Evolutionary conservation across 2,329 filamentous ascomycete species (phyloP).

Genomic region (Colletotrichum paranaense): DNA sequence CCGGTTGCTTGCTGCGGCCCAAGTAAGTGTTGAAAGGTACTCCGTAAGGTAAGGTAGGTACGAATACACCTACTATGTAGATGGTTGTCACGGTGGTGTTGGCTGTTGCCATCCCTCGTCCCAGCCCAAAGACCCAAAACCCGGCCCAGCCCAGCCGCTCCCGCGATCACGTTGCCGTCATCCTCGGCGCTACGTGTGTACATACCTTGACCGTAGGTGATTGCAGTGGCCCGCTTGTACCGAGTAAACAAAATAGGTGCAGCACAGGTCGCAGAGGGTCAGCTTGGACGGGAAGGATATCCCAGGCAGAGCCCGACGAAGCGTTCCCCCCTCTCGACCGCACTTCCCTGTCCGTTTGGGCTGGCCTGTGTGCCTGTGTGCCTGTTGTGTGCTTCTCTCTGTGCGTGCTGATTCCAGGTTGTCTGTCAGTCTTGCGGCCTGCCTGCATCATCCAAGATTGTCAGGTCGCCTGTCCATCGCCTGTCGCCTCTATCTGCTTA

Average conservation of each 20-base stretch:
- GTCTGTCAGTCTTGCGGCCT: not conserved
- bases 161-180: conserved; percentile 23
- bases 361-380: not conserved
- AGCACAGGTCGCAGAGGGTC: not conserved
- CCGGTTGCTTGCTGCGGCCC: not conserved
- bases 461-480: not conserved
- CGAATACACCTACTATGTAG: no score
- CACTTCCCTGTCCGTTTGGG: conserved; percentile 19
- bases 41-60: no score
- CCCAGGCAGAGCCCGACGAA: conserved; percentile 22
- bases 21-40: no score
- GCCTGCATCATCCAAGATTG: conserved; percentile 33
- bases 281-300: conserved; percentile 5
- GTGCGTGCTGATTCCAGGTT: not conserved
- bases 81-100: not conserved
- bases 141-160: conserved; percentile 34
- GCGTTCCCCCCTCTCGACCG: conserved; percentile 14
- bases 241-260: not conserved
- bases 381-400: not conserved
- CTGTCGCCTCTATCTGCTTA: conserved; percentile 74
- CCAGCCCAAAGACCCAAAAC: conserved; percentile 12
- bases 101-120: not conserved
- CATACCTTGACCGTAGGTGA: not conserved
- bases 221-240: not conserved
- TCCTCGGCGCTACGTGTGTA: conserved; percentile 22